A percentile compares a stretch with the other conserved stretches of the same genome.
These are phyloP conservation scores for Yamadazyma tumulicola DNA, from an alignment of 805 yeast species.

Conservation along the genomic window DNA sequence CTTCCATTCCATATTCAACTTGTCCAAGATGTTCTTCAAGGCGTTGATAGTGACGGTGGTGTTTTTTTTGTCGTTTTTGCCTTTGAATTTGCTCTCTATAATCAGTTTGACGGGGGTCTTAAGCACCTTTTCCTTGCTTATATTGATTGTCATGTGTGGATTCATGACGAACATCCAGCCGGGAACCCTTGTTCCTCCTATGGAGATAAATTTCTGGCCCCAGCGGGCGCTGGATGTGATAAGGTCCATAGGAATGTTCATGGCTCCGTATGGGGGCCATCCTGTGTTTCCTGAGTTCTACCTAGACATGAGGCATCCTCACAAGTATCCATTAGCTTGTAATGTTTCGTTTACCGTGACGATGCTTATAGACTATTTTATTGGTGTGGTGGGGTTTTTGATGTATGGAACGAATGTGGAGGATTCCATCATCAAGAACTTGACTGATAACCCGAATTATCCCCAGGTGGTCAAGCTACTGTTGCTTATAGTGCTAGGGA, in stretches of 20 bases:
- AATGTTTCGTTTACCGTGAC: constrained; percentile 57
- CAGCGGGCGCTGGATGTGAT: constrained; percentile 29
- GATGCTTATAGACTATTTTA: constrained; percentile 52
- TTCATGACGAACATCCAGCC: constrained; percentile 37
- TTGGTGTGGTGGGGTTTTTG: constrained; percentile 65
- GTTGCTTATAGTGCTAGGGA: constrained; percentile 31
- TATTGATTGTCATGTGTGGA: constrained; percentile 48
- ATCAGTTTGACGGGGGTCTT: constrained; percentile 56
- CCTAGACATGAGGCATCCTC: constrained; percentile 68
- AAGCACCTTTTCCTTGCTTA: constrained; percentile 49
- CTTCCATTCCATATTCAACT: constrained; percentile 46
- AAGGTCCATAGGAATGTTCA: constrained; percentile 59
- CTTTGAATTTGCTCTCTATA: constrained; percentile 51
- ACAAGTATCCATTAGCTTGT: constrained; percentile 51
- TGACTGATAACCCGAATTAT: constrained; percentile 63
- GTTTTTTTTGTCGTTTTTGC: constrained; percentile 50
- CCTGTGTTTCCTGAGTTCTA: constrained; percentile 74
- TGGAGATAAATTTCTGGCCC: constrained; percentile 38
- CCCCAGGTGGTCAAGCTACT: constrained; percentile 50
- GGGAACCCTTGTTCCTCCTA: constrained; percentile 52
- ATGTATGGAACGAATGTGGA: constrained; percentile 74
- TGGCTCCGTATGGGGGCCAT: constrained; percentile 87
- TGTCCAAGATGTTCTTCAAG: constrained; percentile 22
- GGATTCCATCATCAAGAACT: constrained; percentile 76
- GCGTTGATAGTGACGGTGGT: constrained; percentile 33